Percentiles rank a stretch among this genome's conserved stretches.
phyloP scores from a whole-genome alignment of 768 basidiomycete species.

The Pholiota microspora region DNA sequence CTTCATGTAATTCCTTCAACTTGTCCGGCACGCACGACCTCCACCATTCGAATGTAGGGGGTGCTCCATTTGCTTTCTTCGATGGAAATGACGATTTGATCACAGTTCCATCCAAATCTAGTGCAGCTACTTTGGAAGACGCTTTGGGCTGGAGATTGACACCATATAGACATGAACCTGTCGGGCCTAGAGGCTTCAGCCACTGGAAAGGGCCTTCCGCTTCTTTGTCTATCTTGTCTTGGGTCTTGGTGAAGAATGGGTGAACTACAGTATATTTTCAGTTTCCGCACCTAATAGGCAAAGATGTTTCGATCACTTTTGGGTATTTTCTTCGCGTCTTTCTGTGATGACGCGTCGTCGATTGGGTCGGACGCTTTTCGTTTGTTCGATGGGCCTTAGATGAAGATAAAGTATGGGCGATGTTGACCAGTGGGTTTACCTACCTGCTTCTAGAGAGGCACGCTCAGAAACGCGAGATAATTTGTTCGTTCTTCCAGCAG shows the following conservation, averaged over 20 bases:
- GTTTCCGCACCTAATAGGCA: neutral
- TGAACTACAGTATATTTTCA: constrained; percentile 24
- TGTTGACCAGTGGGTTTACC: neutral
- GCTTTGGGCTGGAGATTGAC: constrained; percentile 40
- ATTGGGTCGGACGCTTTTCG: constrained; percentile 7
- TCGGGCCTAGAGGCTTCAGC: constrained; percentile 37
- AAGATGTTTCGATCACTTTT: constrained; percentile 16
- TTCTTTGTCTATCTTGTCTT: constrained; percentile 10
- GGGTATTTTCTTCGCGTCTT: constrained; percentile 6
- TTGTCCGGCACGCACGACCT: constrained; percentile 55
- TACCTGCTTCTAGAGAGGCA: neutral
- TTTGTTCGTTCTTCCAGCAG: no score
- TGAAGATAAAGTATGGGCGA: neutral
- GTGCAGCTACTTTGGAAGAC: constrained; percentile 64
- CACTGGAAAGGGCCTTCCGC: constrained; percentile 33
- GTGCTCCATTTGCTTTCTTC: constrained; percentile 30
- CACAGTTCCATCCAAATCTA: constrained; percentile 87
- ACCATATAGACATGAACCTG: constrained; percentile 40
- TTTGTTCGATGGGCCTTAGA: constrained; percentile 15
- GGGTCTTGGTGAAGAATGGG: constrained; percentile 30
- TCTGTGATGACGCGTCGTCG: neutral
- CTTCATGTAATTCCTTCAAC: constrained; percentile 54
- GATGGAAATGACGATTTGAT: constrained; percentile 50
- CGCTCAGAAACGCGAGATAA: no score
- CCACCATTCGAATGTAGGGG: constrained; percentile 70